Conservation (phyloP, 257 asterid genomes). For the Solanum chiquidenum region DNA sequence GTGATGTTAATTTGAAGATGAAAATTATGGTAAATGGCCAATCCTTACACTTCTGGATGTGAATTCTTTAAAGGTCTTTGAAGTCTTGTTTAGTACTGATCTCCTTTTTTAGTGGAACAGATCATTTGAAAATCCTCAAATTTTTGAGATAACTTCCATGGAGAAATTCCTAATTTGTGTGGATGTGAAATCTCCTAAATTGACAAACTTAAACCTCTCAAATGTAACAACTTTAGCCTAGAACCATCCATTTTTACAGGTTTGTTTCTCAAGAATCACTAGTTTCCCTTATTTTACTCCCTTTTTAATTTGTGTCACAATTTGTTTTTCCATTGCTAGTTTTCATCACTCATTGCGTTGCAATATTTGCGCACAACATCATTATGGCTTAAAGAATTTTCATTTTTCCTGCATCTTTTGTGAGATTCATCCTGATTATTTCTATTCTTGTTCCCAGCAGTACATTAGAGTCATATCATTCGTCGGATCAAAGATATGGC, state of each 20-base stretch:
- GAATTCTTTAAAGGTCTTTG: neutral
- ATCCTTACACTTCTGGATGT: neutral
- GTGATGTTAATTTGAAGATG: neutral
- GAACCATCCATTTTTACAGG: neutral
- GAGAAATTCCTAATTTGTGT: neutral
- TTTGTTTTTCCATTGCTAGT: neutral
- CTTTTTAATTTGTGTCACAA: neutral
- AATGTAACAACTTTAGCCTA: neutral
- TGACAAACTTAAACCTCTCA: neutral
- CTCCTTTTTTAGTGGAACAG: neutral
- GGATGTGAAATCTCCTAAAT: neutral
- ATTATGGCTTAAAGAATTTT: neutral
- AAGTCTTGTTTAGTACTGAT: neutral
- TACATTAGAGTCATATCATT: neutral
- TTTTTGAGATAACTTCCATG: neutral
- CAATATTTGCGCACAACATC: neutral
- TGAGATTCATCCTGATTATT: neutral
- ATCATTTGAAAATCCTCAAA: neutral
- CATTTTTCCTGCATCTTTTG: conserved; percentile 10
- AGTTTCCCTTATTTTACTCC: neutral
- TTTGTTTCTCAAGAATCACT: neutral
- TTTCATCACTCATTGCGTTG: neutral
- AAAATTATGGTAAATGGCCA: neutral
- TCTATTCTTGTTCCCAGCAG: neutral
- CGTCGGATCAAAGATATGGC: conserved; percentile 39